Percentiles rank a stretch among this genome's conserved stretches.
These are phyloP conservation scores for Elaeis guineensis DNA, from an alignment of 176 grass and related monocot genomes.

Conservation along the genomic window DNA sequence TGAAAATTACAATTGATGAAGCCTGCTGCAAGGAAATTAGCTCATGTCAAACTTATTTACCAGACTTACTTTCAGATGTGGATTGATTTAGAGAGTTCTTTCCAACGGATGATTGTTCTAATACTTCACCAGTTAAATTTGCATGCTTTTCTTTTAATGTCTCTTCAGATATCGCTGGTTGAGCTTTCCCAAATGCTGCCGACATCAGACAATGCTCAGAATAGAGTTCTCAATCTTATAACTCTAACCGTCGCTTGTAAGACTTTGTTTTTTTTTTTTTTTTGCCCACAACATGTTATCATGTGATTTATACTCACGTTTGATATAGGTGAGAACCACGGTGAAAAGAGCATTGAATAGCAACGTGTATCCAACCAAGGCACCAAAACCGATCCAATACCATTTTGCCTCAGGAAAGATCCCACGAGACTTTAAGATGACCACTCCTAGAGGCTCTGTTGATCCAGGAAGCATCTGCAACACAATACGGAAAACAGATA, in stretches of 20 bases:
- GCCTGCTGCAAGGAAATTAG: too few species aligned
- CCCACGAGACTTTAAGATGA: slow-evolving; percentile 44
- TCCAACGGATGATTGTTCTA: background rate
- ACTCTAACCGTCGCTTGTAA: too few species aligned
- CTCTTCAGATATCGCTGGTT: slow-evolving; percentile 45
- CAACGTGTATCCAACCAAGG: slow-evolving; percentile 59
- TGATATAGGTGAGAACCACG: slow-evolving; percentile 56
- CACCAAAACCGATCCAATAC: slow-evolving; percentile 86
- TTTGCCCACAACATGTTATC: too few species aligned
- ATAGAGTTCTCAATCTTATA: too few species aligned
- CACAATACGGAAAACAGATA: background rate
- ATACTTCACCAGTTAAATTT: slow-evolving; percentile 14
- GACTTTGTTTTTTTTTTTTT: too few species aligned
- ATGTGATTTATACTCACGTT: background rate
- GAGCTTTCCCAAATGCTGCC: slow-evolving; percentile 26
- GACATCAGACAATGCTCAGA: too few species aligned
- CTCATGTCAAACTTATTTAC: too few species aligned
- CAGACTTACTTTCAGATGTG: too few species aligned
- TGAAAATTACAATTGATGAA: background rate
- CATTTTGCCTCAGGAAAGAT: slow-evolving; percentile 85
- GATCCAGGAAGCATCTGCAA: background rate
- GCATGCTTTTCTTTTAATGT: slow-evolving; percentile 53
- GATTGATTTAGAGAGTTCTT: too few species aligned
- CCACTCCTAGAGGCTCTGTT: slow-evolving; percentile 43
- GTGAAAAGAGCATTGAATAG: slow-evolving; percentile 80